Conservation (phyloP, 2,329 filamentous ascomycete species). For the Purpureocillium takamizusanense region DNA sequence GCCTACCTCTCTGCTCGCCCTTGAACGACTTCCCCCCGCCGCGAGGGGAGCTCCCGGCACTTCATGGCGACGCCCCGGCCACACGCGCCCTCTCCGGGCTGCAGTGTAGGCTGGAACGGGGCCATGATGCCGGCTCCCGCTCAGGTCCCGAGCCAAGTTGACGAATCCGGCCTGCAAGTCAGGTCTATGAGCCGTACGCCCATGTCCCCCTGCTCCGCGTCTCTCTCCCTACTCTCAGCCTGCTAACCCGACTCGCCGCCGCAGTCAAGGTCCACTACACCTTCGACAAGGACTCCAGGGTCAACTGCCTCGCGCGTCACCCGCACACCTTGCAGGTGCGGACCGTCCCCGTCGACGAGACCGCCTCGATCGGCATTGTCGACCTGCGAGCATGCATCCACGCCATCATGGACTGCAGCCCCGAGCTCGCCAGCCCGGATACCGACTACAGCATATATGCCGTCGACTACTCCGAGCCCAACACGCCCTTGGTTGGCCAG, state of each 20-base stretch:
- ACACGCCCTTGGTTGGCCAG: conserved; percentile 87
- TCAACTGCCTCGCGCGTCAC: conserved; percentile 82
- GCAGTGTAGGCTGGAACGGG: conserved; percentile 18
- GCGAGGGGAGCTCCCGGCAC: conserved; percentile 4
- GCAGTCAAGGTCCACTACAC: conserved; percentile 95
- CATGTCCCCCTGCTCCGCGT: conserved; percentile 5
- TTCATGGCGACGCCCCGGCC: conserved; percentile 31
- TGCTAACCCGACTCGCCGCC: conserved; percentile 10
- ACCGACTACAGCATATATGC: conserved; percentile 95
- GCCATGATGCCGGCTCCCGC: conserved; percentile 11
- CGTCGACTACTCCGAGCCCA: conserved; percentile 91
- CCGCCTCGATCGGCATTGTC: conserved; percentile 73
- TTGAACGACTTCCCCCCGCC: too few species aligned
- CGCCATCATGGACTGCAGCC: conserved; percentile 69
- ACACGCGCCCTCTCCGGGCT: conserved; percentile 13
- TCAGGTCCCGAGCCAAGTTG: conserved; percentile 11
- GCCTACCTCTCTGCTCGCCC: too few species aligned
- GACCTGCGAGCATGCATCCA: conserved; percentile 82
- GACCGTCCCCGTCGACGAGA: conserved; percentile 72
- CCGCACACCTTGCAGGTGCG: conserved; percentile 72
- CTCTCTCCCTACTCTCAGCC: conserved; percentile 3
- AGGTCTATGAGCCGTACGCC: conserved; percentile 60
- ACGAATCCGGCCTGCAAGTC: conserved; percentile 44
- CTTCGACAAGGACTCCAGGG: conserved; percentile 81
- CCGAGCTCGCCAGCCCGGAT: conserved; percentile 64